Evolutionary conservation across 768 basidiomycete species (phyloP).

Genomic region (Boletellus ananiceps): DNA sequence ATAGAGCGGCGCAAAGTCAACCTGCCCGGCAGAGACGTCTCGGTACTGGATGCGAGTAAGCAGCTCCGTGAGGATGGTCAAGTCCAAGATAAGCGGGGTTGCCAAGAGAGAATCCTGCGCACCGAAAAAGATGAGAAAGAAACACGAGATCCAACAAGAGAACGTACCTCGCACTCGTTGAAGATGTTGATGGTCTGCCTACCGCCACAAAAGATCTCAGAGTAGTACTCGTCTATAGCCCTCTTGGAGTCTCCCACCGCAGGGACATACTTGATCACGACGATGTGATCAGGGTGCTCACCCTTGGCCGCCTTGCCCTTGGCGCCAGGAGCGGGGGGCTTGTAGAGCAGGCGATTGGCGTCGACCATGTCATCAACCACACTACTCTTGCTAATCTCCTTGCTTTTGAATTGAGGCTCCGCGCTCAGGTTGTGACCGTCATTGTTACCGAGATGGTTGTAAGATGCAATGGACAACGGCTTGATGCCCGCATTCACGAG

Average conservation of each 20-base stretch:
- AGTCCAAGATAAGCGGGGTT: conserved; percentile 92
- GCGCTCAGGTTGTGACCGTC: conserved; percentile 91
- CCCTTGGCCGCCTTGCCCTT: conserved; percentile 68
- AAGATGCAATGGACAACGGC: conserved; percentile 93
- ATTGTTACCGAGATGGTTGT: conserved; percentile 99
- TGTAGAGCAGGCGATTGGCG: conserved; percentile 85
- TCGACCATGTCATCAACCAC: conserved; percentile 99
- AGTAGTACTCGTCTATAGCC: conserved; percentile 99
- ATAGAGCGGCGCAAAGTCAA: conserved; percentile 81
- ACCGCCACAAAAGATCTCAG: conserved; percentile 96
- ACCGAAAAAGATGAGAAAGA: not conserved
- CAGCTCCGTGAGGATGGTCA: conserved; percentile 89
- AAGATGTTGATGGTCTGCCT: conserved; percentile 93
- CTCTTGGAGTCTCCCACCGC: conserved; percentile 97
- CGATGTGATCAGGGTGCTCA: conserved; percentile 96
- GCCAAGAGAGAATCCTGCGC: conserved; percentile 87
- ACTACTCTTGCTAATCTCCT: conserved; percentile 96
- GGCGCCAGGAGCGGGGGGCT: conserved; percentile 59
- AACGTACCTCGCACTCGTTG: conserved; percentile 88
- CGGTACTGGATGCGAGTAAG: conserved; percentile 92
- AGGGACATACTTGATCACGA: conserved; percentile 96
- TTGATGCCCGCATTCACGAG: conserved; percentile 98
- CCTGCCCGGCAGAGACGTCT: conserved; percentile 38
- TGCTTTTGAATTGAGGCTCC: conserved; percentile 92
- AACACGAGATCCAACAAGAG: accelerated